Base-by-base conservation (phyloP, 352 stramenopile genomes). In the Phytopythium ostracodes region DNA sequence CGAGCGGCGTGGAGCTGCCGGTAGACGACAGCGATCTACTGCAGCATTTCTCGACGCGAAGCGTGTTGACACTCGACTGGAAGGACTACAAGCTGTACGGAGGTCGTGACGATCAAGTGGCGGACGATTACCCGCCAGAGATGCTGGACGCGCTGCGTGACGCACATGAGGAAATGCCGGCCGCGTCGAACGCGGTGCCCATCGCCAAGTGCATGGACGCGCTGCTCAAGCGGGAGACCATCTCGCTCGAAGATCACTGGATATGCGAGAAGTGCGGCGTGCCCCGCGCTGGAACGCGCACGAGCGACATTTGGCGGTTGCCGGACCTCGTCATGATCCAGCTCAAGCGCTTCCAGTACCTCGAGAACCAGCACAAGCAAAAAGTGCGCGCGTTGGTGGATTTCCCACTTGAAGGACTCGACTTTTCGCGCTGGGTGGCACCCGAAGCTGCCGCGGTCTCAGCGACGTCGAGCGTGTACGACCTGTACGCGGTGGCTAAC, bases 401-500 rank as follows among this genome's bases (percentile, higher is more conserved):
- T 27, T 96, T 94, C 20, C 87, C 87, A 20, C 64, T 94, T 27
- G 73, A 81, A n/a, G 84, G 85, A 5, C 64, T 94, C 6, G 79
- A 94, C 36, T 90, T 96, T n/a, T 82, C 77, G 10, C 77, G 74
- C 27, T 94, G 85, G 77, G 88, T 92, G 63, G 77, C 68, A 27
- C 58, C 69, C 24, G 68, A 81, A 6, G 67, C 68, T 24, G 52
- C 55, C 10, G 42, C 40, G 15, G 64, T 65, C 54, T 62, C 68
- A 4, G 27, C 55, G 22, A 43, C 55, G 14, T 18, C 38, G 22
- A 63, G 60, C 27, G 68, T 95, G 25, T 99, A 98, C 64, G 96
- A 99, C 67, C 73, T 99, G 29, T 99, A 98, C 65, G 96, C 90
- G 22, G 96, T 99, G 10, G 92, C 97, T n/a, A 98, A 99, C 77